These are phyloP conservation scores for Xylaria sp. DNA, from an alignment of 2,329 filamentous ascomycete species.

Conservation along the genomic window DNA sequence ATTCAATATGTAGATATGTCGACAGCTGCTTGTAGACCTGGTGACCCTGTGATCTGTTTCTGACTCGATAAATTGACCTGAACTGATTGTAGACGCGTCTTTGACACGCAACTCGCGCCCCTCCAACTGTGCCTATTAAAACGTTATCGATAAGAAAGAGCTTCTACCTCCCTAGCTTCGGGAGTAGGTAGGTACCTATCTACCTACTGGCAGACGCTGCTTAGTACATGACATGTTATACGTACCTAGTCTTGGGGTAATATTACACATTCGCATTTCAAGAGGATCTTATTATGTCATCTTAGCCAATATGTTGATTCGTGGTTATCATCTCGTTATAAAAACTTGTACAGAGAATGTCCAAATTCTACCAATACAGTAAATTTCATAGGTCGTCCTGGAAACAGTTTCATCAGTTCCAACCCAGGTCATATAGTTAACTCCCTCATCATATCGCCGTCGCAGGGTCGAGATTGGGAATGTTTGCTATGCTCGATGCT, in stretches of 20 bases:
- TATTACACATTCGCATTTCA: constrained; percentile 1
- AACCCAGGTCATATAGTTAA: constrained; percentile 3
- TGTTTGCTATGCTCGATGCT: constrained; percentile 20
- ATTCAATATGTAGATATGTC: background rate
- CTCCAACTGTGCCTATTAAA: constrained; percentile 13
- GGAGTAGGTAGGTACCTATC: too few species aligned
- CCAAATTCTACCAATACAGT: constrained; percentile 11
- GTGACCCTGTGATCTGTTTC: background rate
- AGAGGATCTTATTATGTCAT: background rate
- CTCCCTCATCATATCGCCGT: constrained; percentile 9
- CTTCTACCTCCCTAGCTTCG: background rate
- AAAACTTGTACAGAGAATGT: constrained; percentile 23
- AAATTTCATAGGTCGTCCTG: constrained; percentile 7
- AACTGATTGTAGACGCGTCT: constrained; percentile 29
- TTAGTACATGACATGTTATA: too few species aligned
- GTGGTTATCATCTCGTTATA: constrained; percentile 23
- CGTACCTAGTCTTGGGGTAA: too few species aligned
- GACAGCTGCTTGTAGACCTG: background rate
- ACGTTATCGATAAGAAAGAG: constrained; percentile 38
- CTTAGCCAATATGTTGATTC: constrained; percentile 15
- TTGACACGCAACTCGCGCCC: constrained; percentile 31
- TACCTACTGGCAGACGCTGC: too few species aligned
- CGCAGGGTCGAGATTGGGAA: constrained; percentile 17
- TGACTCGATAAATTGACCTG: background rate
- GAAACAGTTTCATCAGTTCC: constrained; percentile 7